Evolutionary conservation across 805 yeast species (phyloP), one percentile per base, ranked within the genome.

Genomic region (Metschnikowia kunwiensis): DNA sequence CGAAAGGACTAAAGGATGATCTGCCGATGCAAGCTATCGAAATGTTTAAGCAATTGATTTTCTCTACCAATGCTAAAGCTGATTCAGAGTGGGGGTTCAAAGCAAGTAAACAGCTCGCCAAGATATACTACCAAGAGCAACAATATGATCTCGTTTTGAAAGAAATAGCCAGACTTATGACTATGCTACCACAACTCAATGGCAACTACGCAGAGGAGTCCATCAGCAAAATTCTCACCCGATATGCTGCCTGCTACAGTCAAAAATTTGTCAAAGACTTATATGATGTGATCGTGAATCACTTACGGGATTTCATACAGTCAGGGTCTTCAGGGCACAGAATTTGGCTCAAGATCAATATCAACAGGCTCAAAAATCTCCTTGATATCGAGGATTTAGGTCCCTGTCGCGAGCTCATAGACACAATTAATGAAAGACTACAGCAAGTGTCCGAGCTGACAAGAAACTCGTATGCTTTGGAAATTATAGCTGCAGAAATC

Each of bases 401-500:
- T 1, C 42, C 59, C 12, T 71, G 78, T 20, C 44, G 57, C 5
- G 34, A 28, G 1, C 46, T 74, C 3, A 55, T 77, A 6, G 35
- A 47, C 2, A 36, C 43, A 5, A 58, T 78, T 24, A 72, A 76
- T 35, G 27, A 35, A 2, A 61, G 60, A 24, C 57, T 77, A 6
- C 55, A 55, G 5, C 29, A 27, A 2, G 66, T 69, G 0, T 53
- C 73, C 6, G 81, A 75, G 24, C 60, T 72, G 39, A 63, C 73
- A 0, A 64, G 55, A 34, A 72, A 63, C 43, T 61, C 77, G 0
- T 74, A 67, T 42, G 56, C 77, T 14, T 58, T 85, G 26, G 94
- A 86, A 40, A 67, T 80, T 1, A 70, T 82, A 14, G 84, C 93
- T 0, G 68, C 77, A 4, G 82, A 82, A 51, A 81, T 85, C 40